A percentile compares a stretch with the other conserved stretches of the same genome.
phyloP scores from a whole-genome alignment of 2,329 filamentous ascomycete species.

The Fusarium sp. region DNA sequence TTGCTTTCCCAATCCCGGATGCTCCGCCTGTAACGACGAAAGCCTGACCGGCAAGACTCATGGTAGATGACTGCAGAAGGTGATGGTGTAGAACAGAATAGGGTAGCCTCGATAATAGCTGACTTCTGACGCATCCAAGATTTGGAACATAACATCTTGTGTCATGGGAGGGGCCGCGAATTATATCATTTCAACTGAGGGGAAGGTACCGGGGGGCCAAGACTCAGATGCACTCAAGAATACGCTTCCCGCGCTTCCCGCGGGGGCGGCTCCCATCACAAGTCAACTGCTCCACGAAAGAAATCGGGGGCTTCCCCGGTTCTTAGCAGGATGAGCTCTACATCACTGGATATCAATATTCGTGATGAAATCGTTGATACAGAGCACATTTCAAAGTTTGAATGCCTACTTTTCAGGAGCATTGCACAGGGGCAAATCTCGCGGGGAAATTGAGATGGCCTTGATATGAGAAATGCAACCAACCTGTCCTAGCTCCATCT shows the following conservation, averaged over 20 bases:
- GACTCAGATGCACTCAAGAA: background rate
- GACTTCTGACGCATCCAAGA: background rate
- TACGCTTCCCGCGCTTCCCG: background rate
- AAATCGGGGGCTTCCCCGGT: background rate
- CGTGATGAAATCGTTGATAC: background rate
- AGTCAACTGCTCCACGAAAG: background rate
- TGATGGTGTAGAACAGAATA: background rate
- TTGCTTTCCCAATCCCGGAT: background rate
- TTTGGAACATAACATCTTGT: background rate
- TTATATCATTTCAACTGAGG: background rate
- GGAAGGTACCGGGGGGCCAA: background rate
- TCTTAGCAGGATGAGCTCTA: background rate
- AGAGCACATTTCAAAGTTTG: background rate
- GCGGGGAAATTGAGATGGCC: background rate
- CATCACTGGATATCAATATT: background rate
- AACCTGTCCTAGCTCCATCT: no score
- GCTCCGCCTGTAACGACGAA: background rate
- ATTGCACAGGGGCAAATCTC: background rate
- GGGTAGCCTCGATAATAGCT: background rate
- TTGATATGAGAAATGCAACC: no score
- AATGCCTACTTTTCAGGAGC: background rate
- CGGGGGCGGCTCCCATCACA: background rate
- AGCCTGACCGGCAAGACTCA: background rate
- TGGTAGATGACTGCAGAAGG: background rate
- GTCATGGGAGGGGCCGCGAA: background rate